A percentile compares a stretch with the other conserved stretches of the same genome.
These are phyloP conservation scores for Lenzites betulinus DNA, from an alignment of 768 basidiomycete genomes.

Conservation along the genomic window DNA sequence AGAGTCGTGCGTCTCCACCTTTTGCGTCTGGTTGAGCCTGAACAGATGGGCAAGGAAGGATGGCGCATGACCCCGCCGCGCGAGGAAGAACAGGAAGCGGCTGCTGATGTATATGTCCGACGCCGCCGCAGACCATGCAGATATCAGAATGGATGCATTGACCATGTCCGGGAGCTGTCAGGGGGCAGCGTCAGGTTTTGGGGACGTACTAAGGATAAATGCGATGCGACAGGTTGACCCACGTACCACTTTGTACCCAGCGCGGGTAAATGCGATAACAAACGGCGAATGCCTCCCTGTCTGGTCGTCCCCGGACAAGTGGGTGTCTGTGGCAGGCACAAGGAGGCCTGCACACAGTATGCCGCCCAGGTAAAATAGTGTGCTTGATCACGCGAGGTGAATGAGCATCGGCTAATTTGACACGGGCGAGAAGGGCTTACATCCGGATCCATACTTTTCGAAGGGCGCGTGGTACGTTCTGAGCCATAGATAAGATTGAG, in stretches of 20 bases:
- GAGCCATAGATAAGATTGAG: not conserved
- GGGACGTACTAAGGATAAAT: not conserved
- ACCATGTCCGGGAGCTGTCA: conserved; percentile 39
- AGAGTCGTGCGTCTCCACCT: not conserved
- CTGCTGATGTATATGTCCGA: conserved; percentile 55
- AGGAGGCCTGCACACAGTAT: conserved; percentile 47
- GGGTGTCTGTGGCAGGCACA: conserved; percentile 38
- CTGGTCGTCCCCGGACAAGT: conserved; percentile 33
- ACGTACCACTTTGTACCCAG: conserved; percentile 47
- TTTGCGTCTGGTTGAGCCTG: conserved; percentile 16
- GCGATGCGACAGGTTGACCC: not conserved
- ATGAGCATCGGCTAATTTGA: not conserved
- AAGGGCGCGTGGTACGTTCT: conserved; percentile 33
- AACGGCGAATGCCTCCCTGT: conserved; percentile 45
- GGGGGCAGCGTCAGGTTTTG: not conserved
- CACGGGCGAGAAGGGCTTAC: conserved; percentile 8
- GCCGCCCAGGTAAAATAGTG: conserved; percentile 45
- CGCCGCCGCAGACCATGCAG: conserved; percentile 58
- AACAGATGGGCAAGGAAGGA: conserved; percentile 27
- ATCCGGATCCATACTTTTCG: conserved; percentile 32
- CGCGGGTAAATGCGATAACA: conserved; percentile 46
- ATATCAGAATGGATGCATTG: conserved; percentile 47
- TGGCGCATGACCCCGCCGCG: conserved; percentile 45
- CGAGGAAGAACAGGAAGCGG: conserved; percentile 53
- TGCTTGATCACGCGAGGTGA: conserved; percentile 12